Evolutionary conservation across 805 yeast genomes (phyloP), one percentile per base, ranked within the genome.

Genomic region (Zygoascus biomembranicola): DNA sequence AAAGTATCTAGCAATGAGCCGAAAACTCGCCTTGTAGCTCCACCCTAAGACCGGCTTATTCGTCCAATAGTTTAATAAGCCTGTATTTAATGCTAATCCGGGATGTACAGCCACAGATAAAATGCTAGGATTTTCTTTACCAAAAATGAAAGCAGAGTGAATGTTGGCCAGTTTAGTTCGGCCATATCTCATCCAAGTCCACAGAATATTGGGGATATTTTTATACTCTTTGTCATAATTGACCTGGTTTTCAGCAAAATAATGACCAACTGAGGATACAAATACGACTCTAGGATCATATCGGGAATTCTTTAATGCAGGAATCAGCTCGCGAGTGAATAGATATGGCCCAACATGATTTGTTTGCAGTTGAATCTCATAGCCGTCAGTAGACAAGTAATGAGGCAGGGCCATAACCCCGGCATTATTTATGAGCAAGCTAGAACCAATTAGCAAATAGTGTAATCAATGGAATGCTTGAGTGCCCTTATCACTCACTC

Each of bases 61-160:
- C 1, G 92, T 86, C 82, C 90, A 85, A 64, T 85, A 86, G 47
- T 84, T 74, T 64, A 85, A 85, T 47, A 85, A 66, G 59, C 84
- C 84, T 1, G 96, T 83, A 61, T 82, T 82, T 86, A 88, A 83
- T n/a, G 87, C 87, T 58, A 87, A 77, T 0, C 96, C 96, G 0
- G 96, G 96, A 62, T 87, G 90, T 2, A 87, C 86, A 1, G 88
- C 76, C 39, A 80, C 67, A 54, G 83, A 80, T 41, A 82, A 66
- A 9, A 87, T 73, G 18, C 80, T 75, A 0, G 95, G 94, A 63
- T 86, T 76, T 55, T 82, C 76, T 39, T 79, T 71, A 0, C 92
- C 79, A 20, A 88, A 67, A 66, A 81, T 73, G 59, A 80, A 80
- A 62, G 81, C 77, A 62, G 81, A 78, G 60, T 88, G 96, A 45